Evolutionary conservation across 2,329 filamentous ascomycete species (phyloP).

Genomic region (Monosporascus sp.): DNA sequence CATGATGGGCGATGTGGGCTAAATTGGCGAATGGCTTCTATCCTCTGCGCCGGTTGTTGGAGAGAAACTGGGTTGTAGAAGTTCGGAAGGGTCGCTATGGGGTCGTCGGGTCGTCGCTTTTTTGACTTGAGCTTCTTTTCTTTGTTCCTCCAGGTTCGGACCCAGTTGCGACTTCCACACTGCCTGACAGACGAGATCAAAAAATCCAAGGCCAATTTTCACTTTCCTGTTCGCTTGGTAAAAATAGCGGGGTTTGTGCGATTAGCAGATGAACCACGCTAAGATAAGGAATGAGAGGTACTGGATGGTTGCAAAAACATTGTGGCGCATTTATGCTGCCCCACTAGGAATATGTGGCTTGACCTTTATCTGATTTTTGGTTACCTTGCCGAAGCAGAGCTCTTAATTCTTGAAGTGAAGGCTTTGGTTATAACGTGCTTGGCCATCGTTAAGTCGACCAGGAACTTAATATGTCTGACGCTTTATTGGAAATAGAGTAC

Average conservation of each 20-base stretch:
- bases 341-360: neutral
- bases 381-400: no score
- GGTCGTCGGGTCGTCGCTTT: constrained; percentile 3
- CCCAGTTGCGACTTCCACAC: neutral
- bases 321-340: neutral
- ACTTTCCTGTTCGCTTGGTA: neutral
- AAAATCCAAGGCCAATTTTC: neutral
- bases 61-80: constrained; percentile 2
- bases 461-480: no score
- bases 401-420: no score
- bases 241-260: neutral
- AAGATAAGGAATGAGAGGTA: constrained; percentile 7
- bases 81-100: neutral
- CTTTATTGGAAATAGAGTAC: no score
- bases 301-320: neutral
- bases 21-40: no score
- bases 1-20: constrained; percentile 58
- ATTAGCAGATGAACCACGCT: constrained; percentile 5
- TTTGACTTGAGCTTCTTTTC: constrained; percentile 3
- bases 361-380: neutral
- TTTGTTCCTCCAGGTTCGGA: neutral
- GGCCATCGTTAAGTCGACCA: no score
- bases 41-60: constrained; percentile 2
- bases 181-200: neutral
- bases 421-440: no score